Evolutionary conservation across 768 basidiomycete species (phyloP), one percentile per base, ranked within the genome.

Genomic region (Mycena belliarum): DNA sequence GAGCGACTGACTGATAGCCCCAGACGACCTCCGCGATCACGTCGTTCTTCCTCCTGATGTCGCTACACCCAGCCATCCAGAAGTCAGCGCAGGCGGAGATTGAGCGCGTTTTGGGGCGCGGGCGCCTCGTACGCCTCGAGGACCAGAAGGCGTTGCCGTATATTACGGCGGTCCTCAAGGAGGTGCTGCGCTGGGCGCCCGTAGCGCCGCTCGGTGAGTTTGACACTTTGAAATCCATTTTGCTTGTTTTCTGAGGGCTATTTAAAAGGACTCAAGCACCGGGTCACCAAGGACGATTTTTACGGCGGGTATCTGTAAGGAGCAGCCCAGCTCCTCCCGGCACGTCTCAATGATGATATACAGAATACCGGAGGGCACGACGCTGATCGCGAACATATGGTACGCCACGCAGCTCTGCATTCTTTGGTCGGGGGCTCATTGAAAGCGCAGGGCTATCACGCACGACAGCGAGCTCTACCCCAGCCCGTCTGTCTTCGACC

Each of bases 1-100:
- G n/a, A n/a, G n/a, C n/a, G n/a, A n/a, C n/a, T n/a, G n/a, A n/a
- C n/a, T n/a, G n/a, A n/a, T n/a, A n/a, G n/a, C n/a, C 23, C 12
- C 21, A 70, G 70, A 72, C 68, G 0, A 49, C 68, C 14, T 59
- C 70, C 24, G 57, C 63, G 1, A 49, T 68, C 1, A 42, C 64
- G 18, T 40, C 67, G 0, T 71, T 69, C 58, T 59, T 72, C 52
- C 43, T 71, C 16, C 61, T 67, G 5, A 68, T 74, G 61, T 51
- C 64, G 1, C 47, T 60, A 7, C 51, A 69, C 49, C 71, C 72
- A 12, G 69, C 69, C 10, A 59, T 67, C 1, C 67, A 70, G 46
- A 61, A 54, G 32, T 61, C 55, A 32, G 73, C 70, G 2, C 76
- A 76, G 43, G 64, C 53, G 6, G 76, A 76, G 53, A 63, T 77